Percentiles rank a stretch among this genome's conserved stretches.
These are phyloP conservation scores for Clonostachys rhizophaga DNA, from an alignment of 2,329 filamentous ascomycete species.

Conservation along the genomic window DNA sequence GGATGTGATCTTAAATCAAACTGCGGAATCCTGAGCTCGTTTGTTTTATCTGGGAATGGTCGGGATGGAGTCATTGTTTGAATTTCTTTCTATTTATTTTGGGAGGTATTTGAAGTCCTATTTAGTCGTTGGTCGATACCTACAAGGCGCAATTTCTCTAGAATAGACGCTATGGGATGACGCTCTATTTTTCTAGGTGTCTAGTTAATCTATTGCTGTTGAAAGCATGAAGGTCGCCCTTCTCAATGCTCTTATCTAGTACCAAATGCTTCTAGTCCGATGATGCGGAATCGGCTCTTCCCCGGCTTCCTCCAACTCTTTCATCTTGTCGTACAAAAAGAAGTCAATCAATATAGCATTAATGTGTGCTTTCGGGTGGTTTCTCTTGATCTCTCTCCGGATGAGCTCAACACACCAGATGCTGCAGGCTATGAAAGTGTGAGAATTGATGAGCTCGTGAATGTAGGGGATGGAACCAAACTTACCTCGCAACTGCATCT, in stretches of 20 bases:
- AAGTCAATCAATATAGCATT: slow-evolving; percentile 97
- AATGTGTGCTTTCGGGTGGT: slow-evolving; percentile 65
- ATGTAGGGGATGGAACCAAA: not conserved
- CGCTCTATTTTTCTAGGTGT: too few relatives aligned
- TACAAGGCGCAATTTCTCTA: too few relatives aligned
- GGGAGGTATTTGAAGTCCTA: not conserved
- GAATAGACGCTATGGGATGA: too few relatives aligned
- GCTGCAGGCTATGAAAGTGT: slow-evolving; percentile 60
- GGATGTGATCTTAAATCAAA: slow-evolving; percentile 50
- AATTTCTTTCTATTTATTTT: not conserved
- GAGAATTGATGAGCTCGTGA: not conserved
- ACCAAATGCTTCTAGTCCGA: slow-evolving; percentile 91
- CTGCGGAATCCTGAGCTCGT: too few relatives aligned
- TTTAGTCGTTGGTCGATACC: not conserved
- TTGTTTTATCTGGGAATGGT: too few relatives aligned
- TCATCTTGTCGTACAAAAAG: slow-evolving; percentile 93
- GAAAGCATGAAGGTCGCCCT: too few relatives aligned
- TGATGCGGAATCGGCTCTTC: slow-evolving; percentile 68
- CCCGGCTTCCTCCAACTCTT: slow-evolving; percentile 67
- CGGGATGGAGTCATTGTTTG: not conserved
- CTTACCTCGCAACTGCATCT: slow-evolving; percentile 79
- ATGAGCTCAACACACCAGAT: slow-evolving; percentile 97
- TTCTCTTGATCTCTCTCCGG: slow-evolving; percentile 68
- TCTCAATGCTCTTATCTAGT: slow-evolving; percentile 39
- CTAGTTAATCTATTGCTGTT: too few relatives aligned